These are phyloP conservation scores for Phaseolus coccineus DNA, from an alignment of 331 rosid genomes.

Conservation along the genomic window DNA sequence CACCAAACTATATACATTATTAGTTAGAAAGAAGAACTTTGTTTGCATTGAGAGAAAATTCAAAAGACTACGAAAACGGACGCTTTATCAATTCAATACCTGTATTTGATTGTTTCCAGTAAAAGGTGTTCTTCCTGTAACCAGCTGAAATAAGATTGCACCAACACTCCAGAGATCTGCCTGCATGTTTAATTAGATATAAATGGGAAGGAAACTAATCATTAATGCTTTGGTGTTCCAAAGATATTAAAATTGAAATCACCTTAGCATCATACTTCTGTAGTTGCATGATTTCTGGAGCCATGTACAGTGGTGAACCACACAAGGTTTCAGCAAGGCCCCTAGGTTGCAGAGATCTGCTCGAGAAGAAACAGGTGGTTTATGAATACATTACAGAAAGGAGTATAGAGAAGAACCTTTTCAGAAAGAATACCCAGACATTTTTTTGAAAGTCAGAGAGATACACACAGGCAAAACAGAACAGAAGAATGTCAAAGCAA, in stretches of 20 bases:
- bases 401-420: constrained; percentile 20
- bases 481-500: constrained; percentile 24
- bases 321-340: constrained; percentile 99
- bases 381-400: constrained; percentile 34
- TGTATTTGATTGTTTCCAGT: constrained; percentile 93
- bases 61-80: neutral
- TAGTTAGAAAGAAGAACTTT: constrained; percentile 13
- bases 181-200: constrained; percentile 70
- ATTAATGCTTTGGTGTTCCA: constrained; percentile 9
- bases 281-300: constrained; percentile 99
- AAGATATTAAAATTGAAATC: constrained; percentile 44
- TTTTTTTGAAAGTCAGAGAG: neutral
- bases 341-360: constrained; percentile 91
- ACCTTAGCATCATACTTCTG: constrained; percentile 99
- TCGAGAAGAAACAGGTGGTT: constrained; percentile 41
- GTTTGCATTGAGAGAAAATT: constrained; percentile 17
- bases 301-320: constrained; percentile 99
- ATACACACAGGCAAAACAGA: constrained; percentile 13
- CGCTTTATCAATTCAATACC: constrained; percentile 53
- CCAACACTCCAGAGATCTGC: constrained; percentile 99
- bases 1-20: constrained; percentile 27
- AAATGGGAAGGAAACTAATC: constrained; percentile 50
- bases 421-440: constrained; percentile 28
- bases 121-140: constrained; percentile 91
- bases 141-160: constrained; percentile 90